Base-by-base conservation (phyloP, 306 rosid species). In the Adenanthera pavonina region DNA sequence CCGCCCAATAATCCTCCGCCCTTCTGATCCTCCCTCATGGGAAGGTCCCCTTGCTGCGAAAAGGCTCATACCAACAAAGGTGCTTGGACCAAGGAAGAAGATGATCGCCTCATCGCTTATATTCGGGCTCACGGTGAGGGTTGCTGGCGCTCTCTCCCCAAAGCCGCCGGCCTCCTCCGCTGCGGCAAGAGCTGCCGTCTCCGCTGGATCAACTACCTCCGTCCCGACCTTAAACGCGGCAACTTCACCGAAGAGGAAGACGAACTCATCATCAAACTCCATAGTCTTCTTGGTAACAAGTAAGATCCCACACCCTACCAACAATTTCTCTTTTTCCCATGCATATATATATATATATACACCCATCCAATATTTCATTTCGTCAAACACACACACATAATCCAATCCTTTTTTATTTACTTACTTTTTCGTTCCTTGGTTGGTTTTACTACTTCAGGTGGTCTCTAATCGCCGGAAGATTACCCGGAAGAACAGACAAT, bases 11-110 rank as follows among this genome's bases (percentile, higher is more conserved):
- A 46, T 46, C 14, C 51, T 46, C 13, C 11, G 0, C 10, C 16
- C 56, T 51, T 25, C 30, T 25, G 30, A 25, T 25, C 1, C 1
- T 5, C 13, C 14, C 38, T 2, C 4, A 85, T 94, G 98, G 99
- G 99, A 84, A 91, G 99, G 76, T 96, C 99, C 17, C 99, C 99
- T 70, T 96, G 99, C 57, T 96, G 99, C 85, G 99, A 96, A 75
- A 96, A 96, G 78, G 99, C 99, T 76, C 98, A 96, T 86, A 96
- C 99, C 71, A 96, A 96, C 87, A 96, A 96, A 86, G 99, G 99
- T 52, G 99, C 99, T n/a, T 96, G 99, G 99, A 95, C 99, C 12
- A 95, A 93, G 73, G 99, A 95, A 78, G 99, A 95, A 80, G 99
- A 95, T 36, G 99, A 93, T 74, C 96, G 99, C 14, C 93, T 96